A percentile compares a stretch with the other conserved stretches of the same genome.
These are phyloP conservation scores for Hansenula lynferdii DNA, from an alignment of 1,139 yeast genomes.

Conservation along the genomic window DNA sequence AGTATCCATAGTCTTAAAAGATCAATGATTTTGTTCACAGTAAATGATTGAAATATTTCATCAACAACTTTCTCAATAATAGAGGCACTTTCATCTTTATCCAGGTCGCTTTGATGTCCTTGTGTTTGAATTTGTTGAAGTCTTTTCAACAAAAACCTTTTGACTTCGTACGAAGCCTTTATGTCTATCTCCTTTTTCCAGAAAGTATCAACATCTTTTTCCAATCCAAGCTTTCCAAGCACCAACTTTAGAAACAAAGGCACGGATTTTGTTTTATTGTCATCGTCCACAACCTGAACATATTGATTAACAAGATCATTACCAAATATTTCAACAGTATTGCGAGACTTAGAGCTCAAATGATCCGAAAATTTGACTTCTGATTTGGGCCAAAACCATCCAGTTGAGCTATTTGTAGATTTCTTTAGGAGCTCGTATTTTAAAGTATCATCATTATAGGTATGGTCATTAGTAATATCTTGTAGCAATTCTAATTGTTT, in stretches of 20 bases:
- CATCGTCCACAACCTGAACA: constrained; percentile 3
- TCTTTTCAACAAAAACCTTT: constrained; percentile 12
- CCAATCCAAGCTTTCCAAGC: constrained; percentile 5
- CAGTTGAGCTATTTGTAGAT: constrained; percentile 2
- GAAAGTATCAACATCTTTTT: constrained; percentile 3
- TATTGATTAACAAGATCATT: constrained; percentile 16
- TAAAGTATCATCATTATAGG: constrained; percentile 5
- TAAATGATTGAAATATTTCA: constrained; percentile 7
- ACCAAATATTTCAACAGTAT: constrained; percentile 12
- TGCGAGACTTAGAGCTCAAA: background rate
- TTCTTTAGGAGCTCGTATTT: constrained; percentile 9
- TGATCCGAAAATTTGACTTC: constrained; percentile 11
- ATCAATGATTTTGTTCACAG: constrained; percentile 16
- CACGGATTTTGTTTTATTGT: constrained; percentile 11
- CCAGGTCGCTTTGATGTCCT: background rate
- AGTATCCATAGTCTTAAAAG: constrained; percentile 28
- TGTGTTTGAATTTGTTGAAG: constrained; percentile 2
- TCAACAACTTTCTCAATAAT: constrained; percentile 7
- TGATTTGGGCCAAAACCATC: constrained; percentile 22
- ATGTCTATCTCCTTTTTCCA: constrained; percentile 19
- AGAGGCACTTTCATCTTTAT: background rate
- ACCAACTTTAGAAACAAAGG: constrained; percentile 14
- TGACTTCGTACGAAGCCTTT: constrained; percentile 13
- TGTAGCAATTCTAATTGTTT: constrained; percentile 2
- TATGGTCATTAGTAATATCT: background rate